These are phyloP conservation scores for Colletotrichum gigasporum DNA, from an alignment of 2,329 filamentous ascomycete species.

Conservation along the genomic window DNA sequence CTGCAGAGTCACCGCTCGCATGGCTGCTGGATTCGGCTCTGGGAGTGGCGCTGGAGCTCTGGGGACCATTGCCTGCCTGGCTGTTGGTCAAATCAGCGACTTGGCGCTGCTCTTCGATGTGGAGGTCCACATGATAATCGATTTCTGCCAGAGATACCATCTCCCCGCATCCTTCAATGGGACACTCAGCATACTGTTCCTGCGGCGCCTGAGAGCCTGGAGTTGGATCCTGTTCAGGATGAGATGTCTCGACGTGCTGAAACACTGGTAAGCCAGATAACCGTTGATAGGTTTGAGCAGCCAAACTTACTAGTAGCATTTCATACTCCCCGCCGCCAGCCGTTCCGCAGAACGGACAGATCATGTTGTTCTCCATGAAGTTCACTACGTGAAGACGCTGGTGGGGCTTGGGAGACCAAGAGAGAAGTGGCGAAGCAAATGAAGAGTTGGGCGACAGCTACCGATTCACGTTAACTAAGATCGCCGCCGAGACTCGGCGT, in stretches of 20 bases:
- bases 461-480: too few species aligned
- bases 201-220: slow-evolving; percentile 42
- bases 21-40: not conserved
- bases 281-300: not conserved
- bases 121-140: slow-evolving; percentile 67
- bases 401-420: too few species aligned
- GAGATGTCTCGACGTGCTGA: slow-evolving; percentile 41
- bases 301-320: slow-evolving; percentile 44
- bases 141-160: slow-evolving; percentile 59
- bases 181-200: slow-evolving; percentile 21
- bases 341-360: slow-evolving; percentile 48
- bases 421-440: too few species aligned
- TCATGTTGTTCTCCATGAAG: slow-evolving; percentile 8
- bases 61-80: not conserved
- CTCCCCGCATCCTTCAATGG: slow-evolving; percentile 66
- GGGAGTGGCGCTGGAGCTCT: not conserved
- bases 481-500: too few species aligned
- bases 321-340: slow-evolving; percentile 42
- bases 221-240: slow-evolving; percentile 34
- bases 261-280: not conserved
- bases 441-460: too few species aligned
- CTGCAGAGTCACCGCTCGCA: not conserved
- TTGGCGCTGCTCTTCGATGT: slow-evolving; percentile 51
- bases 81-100: slow-evolving; percentile 3
- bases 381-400: too few species aligned